phyloP scores from a whole-genome alignment of 1,284 basidiomycete genomes.

The Thecaphora thlaspeos region DNA sequence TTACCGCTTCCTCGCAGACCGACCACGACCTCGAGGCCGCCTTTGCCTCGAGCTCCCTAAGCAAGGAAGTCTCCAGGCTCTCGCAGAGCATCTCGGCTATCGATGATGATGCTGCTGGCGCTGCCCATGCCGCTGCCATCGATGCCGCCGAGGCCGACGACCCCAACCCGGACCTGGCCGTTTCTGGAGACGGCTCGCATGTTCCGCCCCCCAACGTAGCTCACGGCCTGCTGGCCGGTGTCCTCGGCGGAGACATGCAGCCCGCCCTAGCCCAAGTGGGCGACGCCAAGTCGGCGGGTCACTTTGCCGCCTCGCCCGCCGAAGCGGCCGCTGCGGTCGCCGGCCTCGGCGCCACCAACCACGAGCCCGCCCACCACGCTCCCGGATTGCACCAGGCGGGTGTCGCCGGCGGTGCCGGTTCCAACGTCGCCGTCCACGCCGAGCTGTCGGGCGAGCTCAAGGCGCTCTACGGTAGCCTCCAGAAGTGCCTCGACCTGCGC shows the following conservation, averaged over 20 bases:
- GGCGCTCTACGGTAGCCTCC: conserved; percentile 46
- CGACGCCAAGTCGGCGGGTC: conserved; percentile 8
- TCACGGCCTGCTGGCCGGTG: too few relatives aligned
- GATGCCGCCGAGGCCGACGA: conserved; percentile 7
- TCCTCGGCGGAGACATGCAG: too few relatives aligned
- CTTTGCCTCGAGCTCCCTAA: conserved; percentile 18
- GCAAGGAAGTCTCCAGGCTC: not conserved
- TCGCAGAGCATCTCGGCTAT: too few relatives aligned
- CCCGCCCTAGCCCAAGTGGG: conserved; percentile 18
- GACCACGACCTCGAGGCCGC: conserved; percentile 4
- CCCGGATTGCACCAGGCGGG: too few relatives aligned
- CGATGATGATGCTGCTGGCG: too few relatives aligned
- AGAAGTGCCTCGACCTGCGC: conserved; percentile 50
- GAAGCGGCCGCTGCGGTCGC: conserved; percentile 43
- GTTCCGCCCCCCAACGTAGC: conserved; percentile 38
- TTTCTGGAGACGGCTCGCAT: conserved; percentile 31
- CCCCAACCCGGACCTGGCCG: conserved; percentile 27
- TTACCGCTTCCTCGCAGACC: conserved; percentile 16
- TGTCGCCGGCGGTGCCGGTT: conserved; percentile 8
- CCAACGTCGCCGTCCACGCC: conserved; percentile 30
- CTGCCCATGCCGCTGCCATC: too few relatives aligned
- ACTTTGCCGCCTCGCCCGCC: conserved; percentile 42
- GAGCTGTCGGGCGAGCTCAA: conserved; percentile 48
- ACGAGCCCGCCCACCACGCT: conserved; percentile 3
- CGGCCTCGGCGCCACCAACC: conserved; percentile 36